Base-by-base conservation (phyloP, 2,329 filamentous ascomycete genomes). In the Leptoxyphium fumago region DNA sequence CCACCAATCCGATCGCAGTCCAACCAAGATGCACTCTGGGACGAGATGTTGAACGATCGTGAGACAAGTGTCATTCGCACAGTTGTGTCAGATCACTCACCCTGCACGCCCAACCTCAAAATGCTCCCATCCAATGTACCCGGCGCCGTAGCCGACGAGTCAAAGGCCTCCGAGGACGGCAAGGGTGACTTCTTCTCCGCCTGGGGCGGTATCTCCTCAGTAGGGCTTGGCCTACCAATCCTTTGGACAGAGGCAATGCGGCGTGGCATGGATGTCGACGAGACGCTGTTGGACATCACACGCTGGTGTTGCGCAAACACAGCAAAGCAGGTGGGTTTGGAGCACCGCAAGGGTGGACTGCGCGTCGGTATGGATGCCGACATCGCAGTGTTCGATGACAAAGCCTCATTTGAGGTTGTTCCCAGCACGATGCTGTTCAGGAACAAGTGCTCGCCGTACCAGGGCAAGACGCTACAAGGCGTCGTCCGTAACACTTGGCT, bases 121-220 rank as follows among this genome's bases (percentile, higher is more conserved):
- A 75, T 94, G 14, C 75, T 95, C 0, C 88, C 89, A 0, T 63
- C 72, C 1, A 74, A 81, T 52, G 71, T 91, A n/a, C 75, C 71
- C 13, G 69, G 71, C 32, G 45, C 51, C 5, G 39, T 50, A 10
- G 40, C 29, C 8, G 34, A n/a, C 4, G 62, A 60, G 53, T 56
- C 54, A 47, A 54, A 50, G 47, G 60, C 55, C 44, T 61, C 66
- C 9, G 56, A 63, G 1, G 59, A 64, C 32, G 64, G 68, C 17
- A 62, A 64, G 18, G 91, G 91, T 32, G 85, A 96, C 66, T 96
- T 98, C 72, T 91, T 96, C 66, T 78, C 82, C 3, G 88, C 88
- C 1, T 98, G 91, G 91, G 91, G 91, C 43, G 91, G 91, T 11
- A 94, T 98, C 57, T 89, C 84, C 3, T 91, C 84, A 4, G 89